Evolutionary conservation across 2,329 filamentous ascomycete genomes (phyloP).

Genomic region (Colletotrichum sp.): DNA sequence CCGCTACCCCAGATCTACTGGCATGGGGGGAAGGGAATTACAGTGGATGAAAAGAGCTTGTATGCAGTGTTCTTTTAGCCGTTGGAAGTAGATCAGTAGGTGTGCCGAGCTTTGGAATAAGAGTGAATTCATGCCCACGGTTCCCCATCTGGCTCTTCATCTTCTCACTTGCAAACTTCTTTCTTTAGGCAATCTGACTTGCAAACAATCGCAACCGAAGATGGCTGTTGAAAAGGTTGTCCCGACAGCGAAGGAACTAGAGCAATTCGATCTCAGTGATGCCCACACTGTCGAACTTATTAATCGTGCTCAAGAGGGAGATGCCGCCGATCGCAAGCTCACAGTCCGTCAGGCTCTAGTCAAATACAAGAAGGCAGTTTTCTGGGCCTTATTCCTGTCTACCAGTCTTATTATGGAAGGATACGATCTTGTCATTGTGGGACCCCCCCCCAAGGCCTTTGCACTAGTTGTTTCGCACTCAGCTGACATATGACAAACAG

Average conservation of each 20-base stretch:
- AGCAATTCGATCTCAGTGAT: neutral
- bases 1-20: neutral
- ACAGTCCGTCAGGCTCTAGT: conserved; percentile 28
- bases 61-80: neutral
- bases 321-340: conserved; percentile 24
- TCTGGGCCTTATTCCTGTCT: conserved; percentile 38
- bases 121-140: fast-evolving
- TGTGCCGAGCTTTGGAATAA: neutral
- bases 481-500: neutral
- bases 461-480: neutral
- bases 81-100: neutral
- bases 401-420: conserved; percentile 55
- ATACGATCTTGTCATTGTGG: conserved; percentile 51
- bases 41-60: neutral
- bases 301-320: neutral
- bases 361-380: conserved; percentile 33
- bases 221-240: neutral
- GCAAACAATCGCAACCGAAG: neutral
- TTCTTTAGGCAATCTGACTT: fast-evolving
- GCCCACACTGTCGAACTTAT: neutral
- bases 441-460: conserved; percentile 17
- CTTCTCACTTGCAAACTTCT: neutral
- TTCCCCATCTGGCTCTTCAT: fast-evolving
- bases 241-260: neutral
- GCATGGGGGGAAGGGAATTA: neutral